Evolutionary conservation across 495 filamentous ascomycete genomes (phyloP), one percentile per base, ranked within the genome.

Genomic region (Tuber melanosporum): DNA sequence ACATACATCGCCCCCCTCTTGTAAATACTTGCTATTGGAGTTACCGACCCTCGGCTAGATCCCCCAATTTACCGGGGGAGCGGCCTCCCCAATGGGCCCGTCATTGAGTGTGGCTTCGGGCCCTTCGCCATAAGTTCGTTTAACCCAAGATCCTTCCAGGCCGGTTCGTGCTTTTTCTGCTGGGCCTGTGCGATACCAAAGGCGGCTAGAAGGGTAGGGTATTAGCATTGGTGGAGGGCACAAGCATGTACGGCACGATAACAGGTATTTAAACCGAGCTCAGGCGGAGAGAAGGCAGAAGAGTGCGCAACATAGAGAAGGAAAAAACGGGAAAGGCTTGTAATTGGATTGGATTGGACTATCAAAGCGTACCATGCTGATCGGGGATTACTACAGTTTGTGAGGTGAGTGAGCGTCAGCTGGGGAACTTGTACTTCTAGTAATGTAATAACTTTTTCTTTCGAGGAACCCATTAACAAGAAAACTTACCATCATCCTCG

Each of bases 111-210:
- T 19, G 26, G 0, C 39, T 74, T 77, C 10, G 89, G 90, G 0
- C 89, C 91, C 75, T 86, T 86, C 52, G 85, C 86, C 86, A 94
- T 91, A 77, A 96, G 85, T 74, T 90, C 90, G 66, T 88, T 87
- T 45, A 98, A 84, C 1, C 94, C 93, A 19, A 97, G 83, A 86
- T 98, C 95, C 82, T 92, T 91, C 95, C 95, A 98, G 6, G 91
- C 90, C 3, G 90, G 86, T 85, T 94, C 94, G 73, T 87, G 86
- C 79, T 85, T 85, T 72, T 88, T 88, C 85, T 92, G 90, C 78
- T 90, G 97, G 0, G 95, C 95, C 80, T 94, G 89, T 81, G 91
- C 89, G 81, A 99, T 98, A 3, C 95, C 95, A 85, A 97, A 99
- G 9, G 95, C 95, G 2, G 95, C 94, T 79, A 46, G 43, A 19